Evolutionary conservation across 2,329 filamentous ascomycete genomes (phyloP).

Genomic region (Diaporthe vaccinii): DNA sequence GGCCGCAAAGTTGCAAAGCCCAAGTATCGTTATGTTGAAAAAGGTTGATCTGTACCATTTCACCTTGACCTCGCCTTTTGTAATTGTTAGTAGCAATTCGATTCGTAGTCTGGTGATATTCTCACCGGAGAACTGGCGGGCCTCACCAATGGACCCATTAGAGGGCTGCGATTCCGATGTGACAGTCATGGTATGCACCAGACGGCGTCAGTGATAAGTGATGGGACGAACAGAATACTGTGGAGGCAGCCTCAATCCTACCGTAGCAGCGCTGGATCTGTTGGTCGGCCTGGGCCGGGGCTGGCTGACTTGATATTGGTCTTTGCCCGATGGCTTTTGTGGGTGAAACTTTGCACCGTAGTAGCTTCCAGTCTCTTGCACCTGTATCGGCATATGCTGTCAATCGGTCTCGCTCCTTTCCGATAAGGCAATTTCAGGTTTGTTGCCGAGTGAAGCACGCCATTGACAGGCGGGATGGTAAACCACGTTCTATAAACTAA

Average conservation of each 20-base stretch:
- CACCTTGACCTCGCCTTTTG: slow-evolving; percentile 49
- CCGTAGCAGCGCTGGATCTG: background rate
- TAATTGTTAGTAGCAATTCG: background rate
- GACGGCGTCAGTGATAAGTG: background rate
- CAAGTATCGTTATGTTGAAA: slow-evolving; percentile 80
- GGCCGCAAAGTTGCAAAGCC: slow-evolving; percentile 77
- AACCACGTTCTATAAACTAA: background rate
- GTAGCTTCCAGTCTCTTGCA: background rate
- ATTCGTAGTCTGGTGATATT: background rate
- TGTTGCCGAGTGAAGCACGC: slow-evolving; percentile 33
- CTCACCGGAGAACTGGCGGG: slow-evolving; percentile 5
- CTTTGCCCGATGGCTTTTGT: background rate
- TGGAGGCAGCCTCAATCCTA: background rate
- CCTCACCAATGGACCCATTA: background rate
- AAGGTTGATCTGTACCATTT: slow-evolving; percentile 80
- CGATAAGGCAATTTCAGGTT: background rate
- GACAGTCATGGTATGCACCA: background rate
- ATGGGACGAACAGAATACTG: background rate
- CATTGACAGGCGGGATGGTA: slow-evolving; percentile 23
- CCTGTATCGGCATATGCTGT: background rate
- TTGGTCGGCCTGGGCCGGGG: background rate
- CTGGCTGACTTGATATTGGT: slow-evolving; percentile 9
- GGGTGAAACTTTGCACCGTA: background rate
- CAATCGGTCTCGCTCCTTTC: slow-evolving; percentile 1
- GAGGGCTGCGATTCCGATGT: background rate